Percentiles rank a stretch among this genome's conserved stretches.
These are phyloP conservation scores for Aspergillus thermomutatus DNA, from an alignment of 2,329 filamentous ascomycete species.

Conservation along the genomic window DNA sequence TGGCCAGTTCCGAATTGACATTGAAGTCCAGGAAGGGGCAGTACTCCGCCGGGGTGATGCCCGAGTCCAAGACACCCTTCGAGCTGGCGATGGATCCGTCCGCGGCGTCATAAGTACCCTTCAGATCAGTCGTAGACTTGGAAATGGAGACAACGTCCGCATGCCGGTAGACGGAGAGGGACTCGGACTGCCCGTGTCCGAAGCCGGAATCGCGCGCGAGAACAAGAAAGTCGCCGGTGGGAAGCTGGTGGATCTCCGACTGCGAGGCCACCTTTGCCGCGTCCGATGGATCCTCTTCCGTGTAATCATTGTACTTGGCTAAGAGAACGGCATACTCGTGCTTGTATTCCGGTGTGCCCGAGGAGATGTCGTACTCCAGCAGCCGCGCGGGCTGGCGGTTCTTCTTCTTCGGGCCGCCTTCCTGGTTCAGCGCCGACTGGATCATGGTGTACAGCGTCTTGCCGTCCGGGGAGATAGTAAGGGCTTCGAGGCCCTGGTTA, in stretches of 20 bases:
- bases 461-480: slow-evolving; percentile 62
- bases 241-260: slow-evolving; percentile 65
- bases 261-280: slow-evolving; percentile 59
- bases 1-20: slow-evolving; percentile 59
- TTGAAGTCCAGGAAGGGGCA: slow-evolving; percentile 69
- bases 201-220: slow-evolving; percentile 61
- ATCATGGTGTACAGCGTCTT: slow-evolving; percentile 63
- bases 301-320: slow-evolving; percentile 55
- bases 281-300: slow-evolving; percentile 43
- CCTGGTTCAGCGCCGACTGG: slow-evolving; percentile 63
- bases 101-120: slow-evolving; percentile 41
- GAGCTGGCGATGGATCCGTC: slow-evolving; percentile 45
- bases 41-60: slow-evolving; percentile 58
- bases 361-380: slow-evolving; percentile 60
- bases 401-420: slow-evolving; percentile 55
- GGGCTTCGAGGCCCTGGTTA: slow-evolving; percentile 72
- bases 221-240: slow-evolving; percentile 62
- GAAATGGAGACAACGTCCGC: slow-evolving; percentile 67
- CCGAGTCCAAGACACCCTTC: slow-evolving; percentile 52
- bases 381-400: slow-evolving; percentile 59
- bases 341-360: slow-evolving; percentile 44
- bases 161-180: slow-evolving; percentile 62
- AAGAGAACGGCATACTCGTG: slow-evolving; percentile 66
- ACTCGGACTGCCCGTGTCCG: slow-evolving; percentile 55
- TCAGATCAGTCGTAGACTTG: slow-evolving; percentile 57